phyloP scores from a whole-genome alignment of 352 stramenopile species.

The Elongisporangium prolatum region DNA sequence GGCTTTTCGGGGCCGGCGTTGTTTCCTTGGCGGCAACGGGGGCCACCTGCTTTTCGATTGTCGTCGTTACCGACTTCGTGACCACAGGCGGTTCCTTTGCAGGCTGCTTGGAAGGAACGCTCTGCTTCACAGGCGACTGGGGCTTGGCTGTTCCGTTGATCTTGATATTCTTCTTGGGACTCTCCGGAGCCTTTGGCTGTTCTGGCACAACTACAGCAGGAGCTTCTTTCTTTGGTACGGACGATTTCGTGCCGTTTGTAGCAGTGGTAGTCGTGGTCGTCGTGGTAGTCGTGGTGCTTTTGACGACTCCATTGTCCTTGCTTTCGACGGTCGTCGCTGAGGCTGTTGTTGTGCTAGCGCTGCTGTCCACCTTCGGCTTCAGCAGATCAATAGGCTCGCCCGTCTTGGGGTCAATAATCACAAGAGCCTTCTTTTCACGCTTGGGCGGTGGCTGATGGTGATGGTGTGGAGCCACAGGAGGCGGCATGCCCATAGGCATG shows the following conservation, averaged over 20 bases:
- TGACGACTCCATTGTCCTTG: constrained; percentile 18
- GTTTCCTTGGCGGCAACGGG: background rate
- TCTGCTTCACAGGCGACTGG: background rate
- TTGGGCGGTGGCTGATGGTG: constrained; percentile 31
- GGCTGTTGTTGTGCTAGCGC: constrained; percentile 1
- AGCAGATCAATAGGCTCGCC: constrained; percentile 28
- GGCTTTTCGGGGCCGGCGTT: constrained; percentile 8
- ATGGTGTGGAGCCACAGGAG: constrained; percentile 20
- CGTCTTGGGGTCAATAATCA: constrained; percentile 57
- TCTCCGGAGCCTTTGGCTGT: background rate
- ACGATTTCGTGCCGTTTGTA: constrained; percentile 9
- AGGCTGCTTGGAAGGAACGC: constrained; percentile 3
- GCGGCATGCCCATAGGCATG: constrained; percentile 40
- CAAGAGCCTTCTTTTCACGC: constrained; percentile 38
- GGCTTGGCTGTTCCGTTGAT: background rate
- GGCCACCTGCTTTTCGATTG: background rate
- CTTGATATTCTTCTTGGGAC: constrained; percentile 1
- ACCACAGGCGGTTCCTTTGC: background rate
- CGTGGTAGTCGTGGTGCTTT: constrained; percentile 8
- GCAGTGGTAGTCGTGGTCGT: constrained; percentile 5
- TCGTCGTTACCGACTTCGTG: background rate
- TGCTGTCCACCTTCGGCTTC: constrained; percentile 8
- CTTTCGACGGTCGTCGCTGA: constrained; percentile 7
- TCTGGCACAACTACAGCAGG: background rate
- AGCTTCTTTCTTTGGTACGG: constrained; percentile 14